Percentiles rank a stretch among this genome's conserved stretches.
These are phyloP conservation scores for Mrakia blollopis DNA, from an alignment of 768 basidiomycete species.

Conservation along the genomic window DNA sequence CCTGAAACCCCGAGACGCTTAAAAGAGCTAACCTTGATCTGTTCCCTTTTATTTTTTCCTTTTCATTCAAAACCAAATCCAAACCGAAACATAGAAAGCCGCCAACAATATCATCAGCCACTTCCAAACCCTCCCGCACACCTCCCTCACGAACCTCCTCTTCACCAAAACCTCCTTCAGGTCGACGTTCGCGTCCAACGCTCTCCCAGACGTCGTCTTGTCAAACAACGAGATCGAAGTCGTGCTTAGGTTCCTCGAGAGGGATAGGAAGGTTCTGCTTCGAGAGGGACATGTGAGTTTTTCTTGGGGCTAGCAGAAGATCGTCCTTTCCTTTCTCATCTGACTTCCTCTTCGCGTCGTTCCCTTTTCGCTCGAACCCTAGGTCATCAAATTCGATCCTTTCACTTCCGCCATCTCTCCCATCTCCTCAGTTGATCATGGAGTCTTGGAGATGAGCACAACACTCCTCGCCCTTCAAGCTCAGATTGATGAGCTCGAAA, in stretches of 20 bases:
- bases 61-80: background rate
- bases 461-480: slow-evolving; percentile 62
- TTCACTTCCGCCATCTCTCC: slow-evolving; percentile 42
- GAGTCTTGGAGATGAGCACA: slow-evolving; percentile 71
- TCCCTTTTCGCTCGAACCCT: slow-evolving; percentile 42
- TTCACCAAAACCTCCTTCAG: slow-evolving; percentile 17
- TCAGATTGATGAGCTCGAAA: slow-evolving; percentile 66
- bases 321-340: background rate
- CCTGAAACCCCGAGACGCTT: too few relatives aligned
- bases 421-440: slow-evolving; percentile 73
- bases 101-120: slow-evolving; percentile 8
- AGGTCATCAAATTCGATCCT: slow-evolving; percentile 74
- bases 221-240: slow-evolving; percentile 63
- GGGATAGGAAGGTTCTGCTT: slow-evolving; percentile 64
- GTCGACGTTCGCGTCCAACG: slow-evolving; percentile 12
- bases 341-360: background rate
- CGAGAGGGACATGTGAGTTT: slow-evolving; percentile 61
- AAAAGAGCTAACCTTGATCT: background rate
- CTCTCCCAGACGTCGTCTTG: slow-evolving; percentile 43
- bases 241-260: slow-evolving; percentile 68
- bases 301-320: background rate
- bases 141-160: slow-evolving; percentile 34
- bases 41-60: background rate
- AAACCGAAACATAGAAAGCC: slow-evolving; percentile 9
- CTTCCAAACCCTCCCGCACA: slow-evolving; percentile 33